These are phyloP conservation scores for Phalaenopsis equestris DNA, from an alignment of 106 monocot genomes.

Conservation along the genomic window DNA sequence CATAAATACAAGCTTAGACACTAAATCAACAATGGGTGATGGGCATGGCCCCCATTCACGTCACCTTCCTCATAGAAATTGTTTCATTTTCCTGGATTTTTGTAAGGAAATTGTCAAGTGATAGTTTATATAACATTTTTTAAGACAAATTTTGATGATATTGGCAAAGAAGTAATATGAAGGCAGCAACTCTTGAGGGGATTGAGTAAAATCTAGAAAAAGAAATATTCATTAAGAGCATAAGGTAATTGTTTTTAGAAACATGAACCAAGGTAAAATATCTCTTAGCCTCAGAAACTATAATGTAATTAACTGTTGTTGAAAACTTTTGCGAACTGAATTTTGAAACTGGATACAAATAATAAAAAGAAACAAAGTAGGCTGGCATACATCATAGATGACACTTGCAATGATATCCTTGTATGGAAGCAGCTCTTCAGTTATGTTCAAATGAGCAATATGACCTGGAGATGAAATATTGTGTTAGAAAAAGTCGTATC, in stretches of 20 bases:
- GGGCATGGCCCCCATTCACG: background rate
- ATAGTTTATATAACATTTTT: background rate
- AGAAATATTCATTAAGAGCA: background rate
- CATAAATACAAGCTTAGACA: background rate
- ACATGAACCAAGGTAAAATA: background rate
- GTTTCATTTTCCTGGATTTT: background rate
- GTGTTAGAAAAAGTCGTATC: conserved; percentile 8
- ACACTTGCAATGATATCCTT: conserved; percentile 88
- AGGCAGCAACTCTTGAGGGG: background rate
- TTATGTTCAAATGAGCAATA: conserved; percentile 88
- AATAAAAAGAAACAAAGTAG: background rate
- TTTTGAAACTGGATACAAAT: background rate
- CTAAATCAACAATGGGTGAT: background rate
- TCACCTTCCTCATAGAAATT: background rate
- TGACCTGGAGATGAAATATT: conserved; percentile 63
- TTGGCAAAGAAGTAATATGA: background rate
- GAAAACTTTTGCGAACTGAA: background rate
- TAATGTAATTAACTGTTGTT: background rate
- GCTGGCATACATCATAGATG: conserved; percentile 85
- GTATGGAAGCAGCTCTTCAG: conserved; percentile 63
- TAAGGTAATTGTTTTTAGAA: background rate
- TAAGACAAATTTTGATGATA: background rate
- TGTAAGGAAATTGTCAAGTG: background rate
- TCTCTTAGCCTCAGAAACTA: background rate
- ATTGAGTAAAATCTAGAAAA: background rate